phyloP scores from a whole-genome alignment of 345 rosid genomes.

The Theobroma cacao region DNA sequence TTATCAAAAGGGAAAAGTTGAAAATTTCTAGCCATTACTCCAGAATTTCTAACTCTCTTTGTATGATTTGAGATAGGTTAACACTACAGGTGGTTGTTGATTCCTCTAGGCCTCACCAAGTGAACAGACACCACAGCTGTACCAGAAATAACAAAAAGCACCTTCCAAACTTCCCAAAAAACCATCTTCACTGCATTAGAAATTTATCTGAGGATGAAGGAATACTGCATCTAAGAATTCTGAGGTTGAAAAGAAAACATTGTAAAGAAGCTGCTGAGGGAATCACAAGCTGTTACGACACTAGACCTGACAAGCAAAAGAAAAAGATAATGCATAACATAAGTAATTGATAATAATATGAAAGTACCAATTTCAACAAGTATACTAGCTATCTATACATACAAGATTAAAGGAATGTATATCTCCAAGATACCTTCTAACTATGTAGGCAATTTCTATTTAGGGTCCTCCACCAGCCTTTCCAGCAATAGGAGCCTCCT shows the following conservation, averaged over 20 bases:
- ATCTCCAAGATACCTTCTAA: conserved; percentile 37
- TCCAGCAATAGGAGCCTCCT: conserved; percentile 68
- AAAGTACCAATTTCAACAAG: not conserved
- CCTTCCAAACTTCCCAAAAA: conserved; percentile 7
- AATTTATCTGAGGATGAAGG: conserved; percentile 3
- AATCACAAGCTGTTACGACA: conserved; percentile 39
- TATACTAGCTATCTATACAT: not conserved
- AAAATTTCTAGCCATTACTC: conserved; percentile 18
- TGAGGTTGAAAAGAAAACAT: conserved; percentile 28
- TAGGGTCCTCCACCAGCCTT: conserved; percentile 57
- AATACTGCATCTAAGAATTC: conserved; percentile 25
- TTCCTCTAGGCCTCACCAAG: conserved; percentile 49
- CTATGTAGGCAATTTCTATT: conserved; percentile 23
- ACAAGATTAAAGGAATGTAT: conserved; percentile 8
- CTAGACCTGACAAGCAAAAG: conserved; percentile 55
- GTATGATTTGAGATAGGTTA: conserved; percentile 34
- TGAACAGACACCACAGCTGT: conserved; percentile 18
- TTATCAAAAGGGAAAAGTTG: not conserved
- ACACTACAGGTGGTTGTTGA: conserved; percentile 43
- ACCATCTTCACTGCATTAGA: conserved; percentile 10
- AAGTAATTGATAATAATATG: not conserved
- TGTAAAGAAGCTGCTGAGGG: conserved; percentile 39
- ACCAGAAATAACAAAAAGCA: conserved; percentile 1
- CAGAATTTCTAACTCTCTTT: conserved; percentile 45
- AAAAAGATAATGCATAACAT: not conserved